These are phyloP conservation scores for Psilocybe azurescens DNA, from an alignment of 768 basidiomycete species.

Conservation along the genomic window DNA sequence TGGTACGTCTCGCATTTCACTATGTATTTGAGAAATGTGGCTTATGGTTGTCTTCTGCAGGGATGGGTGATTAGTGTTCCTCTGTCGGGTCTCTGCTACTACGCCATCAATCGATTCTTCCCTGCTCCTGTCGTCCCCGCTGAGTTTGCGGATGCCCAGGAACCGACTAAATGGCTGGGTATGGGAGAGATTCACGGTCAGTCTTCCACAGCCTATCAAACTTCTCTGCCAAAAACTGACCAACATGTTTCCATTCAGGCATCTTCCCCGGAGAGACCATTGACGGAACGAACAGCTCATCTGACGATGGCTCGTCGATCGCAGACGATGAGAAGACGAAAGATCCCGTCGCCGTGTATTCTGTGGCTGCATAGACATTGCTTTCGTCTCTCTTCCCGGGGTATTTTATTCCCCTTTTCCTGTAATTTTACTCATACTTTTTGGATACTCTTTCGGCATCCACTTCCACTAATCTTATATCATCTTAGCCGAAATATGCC, in stretches of 20 bases:
- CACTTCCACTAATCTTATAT: too few relatives aligned
- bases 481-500: too few relatives aligned
- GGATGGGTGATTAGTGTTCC: conserved; percentile 18
- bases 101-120: conserved; percentile 12
- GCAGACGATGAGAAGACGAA: conserved; percentile 13
- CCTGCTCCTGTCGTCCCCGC: conserved; percentile 12
- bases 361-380: conserved; percentile 1
- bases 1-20: background rate
- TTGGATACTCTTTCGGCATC: background rate
- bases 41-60: conserved; percentile 1
- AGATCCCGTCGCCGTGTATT: conserved; percentile 1
- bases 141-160: conserved; percentile 3
- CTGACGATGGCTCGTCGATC: conserved; percentile 5
- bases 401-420: background rate
- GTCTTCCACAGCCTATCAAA: background rate
- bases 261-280: conserved; percentile 17
- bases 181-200: conserved; percentile 17
- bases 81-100: conserved; percentile 14
- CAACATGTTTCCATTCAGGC: background rate
- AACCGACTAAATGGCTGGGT: conserved; percentile 17
- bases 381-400: background rate
- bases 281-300: background rate
- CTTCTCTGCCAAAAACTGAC: background rate
- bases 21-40: background rate
- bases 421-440: background rate